These are phyloP conservation scores for Pseudogymnoascus pannorum DNA, from an alignment of 2,329 filamentous ascomycete genomes.

Conservation along the genomic window DNA sequence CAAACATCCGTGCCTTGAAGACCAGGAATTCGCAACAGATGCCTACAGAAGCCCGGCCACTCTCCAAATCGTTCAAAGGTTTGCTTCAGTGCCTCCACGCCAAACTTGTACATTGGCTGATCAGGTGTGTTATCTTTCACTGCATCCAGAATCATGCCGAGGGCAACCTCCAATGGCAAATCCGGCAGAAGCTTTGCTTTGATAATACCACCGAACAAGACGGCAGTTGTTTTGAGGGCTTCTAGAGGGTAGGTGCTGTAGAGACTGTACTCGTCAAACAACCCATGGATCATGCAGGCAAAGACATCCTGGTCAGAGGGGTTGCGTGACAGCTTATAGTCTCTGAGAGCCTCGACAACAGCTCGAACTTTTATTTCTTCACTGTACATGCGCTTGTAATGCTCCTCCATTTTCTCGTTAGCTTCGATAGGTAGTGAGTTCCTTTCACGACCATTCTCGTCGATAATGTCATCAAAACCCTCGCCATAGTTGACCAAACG, in stretches of 20 bases:
- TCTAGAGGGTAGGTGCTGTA: conserved; percentile 96
- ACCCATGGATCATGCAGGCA: conserved; percentile 94
- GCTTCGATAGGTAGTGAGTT: conserved; percentile 73
- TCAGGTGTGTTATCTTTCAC: conserved; percentile 78
- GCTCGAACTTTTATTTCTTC: conserved; percentile 79
- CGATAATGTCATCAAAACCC: conserved; percentile 84
- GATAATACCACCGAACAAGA: conserved; percentile 94
- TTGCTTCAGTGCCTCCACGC: conserved; percentile 87
- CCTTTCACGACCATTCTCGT: conserved; percentile 72
- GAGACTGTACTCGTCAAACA: conserved; percentile 95
- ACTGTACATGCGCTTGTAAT: conserved; percentile 97
- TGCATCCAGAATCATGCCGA: conserved; percentile 96
- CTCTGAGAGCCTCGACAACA: conserved; percentile 75
- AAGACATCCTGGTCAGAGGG: conserved; percentile 88
- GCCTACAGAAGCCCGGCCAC: conserved; percentile 91
- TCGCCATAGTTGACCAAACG: conserved; percentile 94
- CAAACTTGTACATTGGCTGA: conserved; percentile 96
- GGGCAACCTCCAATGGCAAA: conserved; percentile 83
- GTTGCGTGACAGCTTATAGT: conserved; percentile 81
- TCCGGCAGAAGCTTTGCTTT: conserved; percentile 86
- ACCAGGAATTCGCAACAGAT: conserved; percentile 73
- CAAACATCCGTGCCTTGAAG: conserved; percentile 80
- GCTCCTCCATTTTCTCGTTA: conserved; percentile 89
- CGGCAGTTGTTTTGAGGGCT: conserved; percentile 87
- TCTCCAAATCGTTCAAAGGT: conserved; percentile 75